These are phyloP conservation scores for Pichia inconspicua DNA, from an alignment of 1,139 yeast genomes.

Conservation along the genomic window DNA sequence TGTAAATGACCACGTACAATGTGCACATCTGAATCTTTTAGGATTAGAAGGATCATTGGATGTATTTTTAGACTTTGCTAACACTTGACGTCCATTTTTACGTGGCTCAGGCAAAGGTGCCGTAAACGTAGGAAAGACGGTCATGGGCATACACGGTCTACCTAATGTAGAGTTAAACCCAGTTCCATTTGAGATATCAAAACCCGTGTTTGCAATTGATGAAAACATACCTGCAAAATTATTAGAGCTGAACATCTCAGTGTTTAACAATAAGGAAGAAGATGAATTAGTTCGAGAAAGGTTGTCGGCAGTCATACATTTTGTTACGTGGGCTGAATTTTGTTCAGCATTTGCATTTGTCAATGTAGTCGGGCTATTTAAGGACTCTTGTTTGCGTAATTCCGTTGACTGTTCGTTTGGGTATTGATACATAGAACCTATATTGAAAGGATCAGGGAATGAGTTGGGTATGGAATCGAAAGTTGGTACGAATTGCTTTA, in stretches of 20 bases:
- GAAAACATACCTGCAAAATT: neutral
- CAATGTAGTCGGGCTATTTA: neutral
- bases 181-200: neutral
- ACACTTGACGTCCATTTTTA: neutral
- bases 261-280: neutral
- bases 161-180: neutral
- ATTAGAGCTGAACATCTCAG: neutral
- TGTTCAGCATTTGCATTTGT: neutral
- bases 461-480: neutral
- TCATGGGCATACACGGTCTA: slow-evolving; percentile 4
- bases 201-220: neutral
- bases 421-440: neutral
- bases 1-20: slow-evolving; percentile 62
- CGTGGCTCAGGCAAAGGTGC: neutral
- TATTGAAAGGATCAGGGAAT: neutral
- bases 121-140: slow-evolving; percentile 7
- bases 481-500: slow-evolving; percentile 1
- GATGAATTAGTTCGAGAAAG: neutral
- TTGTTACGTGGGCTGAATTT: neutral
- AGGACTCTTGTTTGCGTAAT: too few species aligned
- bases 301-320: neutral
- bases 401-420: neutral
- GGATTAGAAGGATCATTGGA: slow-evolving; percentile 17
- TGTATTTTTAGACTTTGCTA: slow-evolving; percentile 10
- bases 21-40: slow-evolving; percentile 46